Evolutionary conservation across 2,329 filamentous ascomycete species (phyloP), one percentile per base, ranked within the genome.

Genomic region (Venturia carpophila): DNA sequence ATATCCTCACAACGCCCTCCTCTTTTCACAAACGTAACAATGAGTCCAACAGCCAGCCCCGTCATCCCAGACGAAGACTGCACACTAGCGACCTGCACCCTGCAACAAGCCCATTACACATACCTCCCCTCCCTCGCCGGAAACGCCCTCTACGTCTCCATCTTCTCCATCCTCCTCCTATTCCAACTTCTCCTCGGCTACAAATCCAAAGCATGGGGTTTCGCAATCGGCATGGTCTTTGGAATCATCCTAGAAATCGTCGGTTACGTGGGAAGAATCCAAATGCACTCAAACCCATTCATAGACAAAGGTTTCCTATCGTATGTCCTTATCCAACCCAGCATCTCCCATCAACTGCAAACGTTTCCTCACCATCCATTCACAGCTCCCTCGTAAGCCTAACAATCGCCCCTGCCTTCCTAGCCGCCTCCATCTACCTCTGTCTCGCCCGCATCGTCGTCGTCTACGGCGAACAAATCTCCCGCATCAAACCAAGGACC

Each of bases 361-460:
- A 5, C 4, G 2, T 55, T 11, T 13, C 6, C 52, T 65, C 11
- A 65, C 11, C 2, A 42, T 42, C 2, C 39, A 15, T 34, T 34
- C 71, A 2, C 37, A 65, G 63, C 5, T 65, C 62, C 2, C 37
- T 88, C 67, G 81, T 83, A 66, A 86, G 83, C 73, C 77, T 89
- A 63, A 84, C 81, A 68, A 80, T 81, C 49, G 80, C 76, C 0
- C 81, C 81, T 9, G 82, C 83, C 64, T 85, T 83, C 72, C 80
- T 82, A 69, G 79, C 83, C 37, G 87, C 86, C 0, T 84, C 84
- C 66, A 85, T 89, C 71, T 89, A 89, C 72, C 81, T 89, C 64
- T 87, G 84, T 37, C 79, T 88, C 41, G 76, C 76, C 4, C 73
- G 73, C 55, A 75, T 76, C 65, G 75, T 79, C 66, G 69, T 72